Evolutionary conservation across 768 basidiomycete genomes (phyloP).

Genomic region (Nidularia pulvinata): DNA sequence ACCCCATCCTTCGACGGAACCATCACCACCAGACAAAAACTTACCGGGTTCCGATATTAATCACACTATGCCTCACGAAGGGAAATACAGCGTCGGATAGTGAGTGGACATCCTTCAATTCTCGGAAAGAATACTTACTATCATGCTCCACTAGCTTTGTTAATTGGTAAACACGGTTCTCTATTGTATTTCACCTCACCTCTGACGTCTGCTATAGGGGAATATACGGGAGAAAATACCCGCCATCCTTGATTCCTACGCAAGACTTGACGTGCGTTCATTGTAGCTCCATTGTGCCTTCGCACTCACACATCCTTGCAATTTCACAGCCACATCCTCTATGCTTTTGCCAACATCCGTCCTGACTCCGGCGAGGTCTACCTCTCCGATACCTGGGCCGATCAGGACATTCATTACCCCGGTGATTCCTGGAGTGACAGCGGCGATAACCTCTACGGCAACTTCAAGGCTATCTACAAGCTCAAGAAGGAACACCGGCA

Average conservation of each 20-base stretch:
- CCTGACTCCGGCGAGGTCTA: conserved; percentile 84
- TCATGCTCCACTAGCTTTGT: conserved; percentile 52
- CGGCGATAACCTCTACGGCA: conserved; percentile 93
- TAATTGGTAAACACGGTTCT: conserved; percentile 54
- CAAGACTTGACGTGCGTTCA: conserved; percentile 79
- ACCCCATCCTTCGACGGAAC: not conserved
- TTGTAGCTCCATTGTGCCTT: not conserved
- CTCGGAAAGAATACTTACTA: conserved; percentile 4
- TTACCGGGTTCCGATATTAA: not conserved
- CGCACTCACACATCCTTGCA: conserved; percentile 3
- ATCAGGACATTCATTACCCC: conserved; percentile 96
- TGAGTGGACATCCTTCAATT: conserved; percentile 32
- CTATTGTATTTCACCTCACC: not conserved
- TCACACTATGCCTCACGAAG: conserved; percentile 33
- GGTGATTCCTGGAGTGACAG: conserved; percentile 94
- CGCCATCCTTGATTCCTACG: conserved; percentile 81
- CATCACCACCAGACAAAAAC: not conserved
- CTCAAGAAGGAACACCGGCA: conserved; percentile 87
- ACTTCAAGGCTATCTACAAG: conserved; percentile 91
- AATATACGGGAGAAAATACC: conserved; percentile 93
- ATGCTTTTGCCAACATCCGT: conserved; percentile 91
- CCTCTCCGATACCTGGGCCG: conserved; percentile 92
- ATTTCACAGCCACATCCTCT: conserved; percentile 73
- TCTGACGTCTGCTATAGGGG: conserved; percentile 52
- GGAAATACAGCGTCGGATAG: conserved; percentile 84